phyloP scores from a whole-genome alignment of 257 asterid genomes.

The Echites panduratus region DNA sequence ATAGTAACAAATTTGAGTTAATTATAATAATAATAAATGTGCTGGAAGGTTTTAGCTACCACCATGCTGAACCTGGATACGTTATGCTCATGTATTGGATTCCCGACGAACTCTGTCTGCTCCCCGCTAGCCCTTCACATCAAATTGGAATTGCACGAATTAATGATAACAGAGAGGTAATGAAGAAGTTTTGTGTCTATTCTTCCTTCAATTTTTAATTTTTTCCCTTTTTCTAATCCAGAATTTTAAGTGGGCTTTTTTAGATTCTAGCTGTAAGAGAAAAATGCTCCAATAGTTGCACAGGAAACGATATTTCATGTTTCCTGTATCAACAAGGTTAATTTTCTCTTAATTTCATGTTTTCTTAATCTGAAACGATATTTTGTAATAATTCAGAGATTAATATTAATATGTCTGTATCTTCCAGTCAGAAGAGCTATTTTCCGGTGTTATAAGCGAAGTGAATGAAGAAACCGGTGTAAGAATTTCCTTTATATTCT shows the following conservation, averaged over 20 bases:
- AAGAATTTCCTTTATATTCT: background rate
- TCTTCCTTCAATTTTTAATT: too few species aligned
- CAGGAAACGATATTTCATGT: too few species aligned
- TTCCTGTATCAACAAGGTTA: constrained; percentile 37
- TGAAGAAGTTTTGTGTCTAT: too few species aligned
- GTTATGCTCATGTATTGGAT: constrained; percentile 38
- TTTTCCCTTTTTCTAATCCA: background rate
- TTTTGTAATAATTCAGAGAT: background rate
- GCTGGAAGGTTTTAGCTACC: constrained; percentile 34
- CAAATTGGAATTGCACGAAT: constrained; percentile 39
- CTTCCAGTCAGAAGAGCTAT: constrained; percentile 30
- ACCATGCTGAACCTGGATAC: constrained; percentile 35
- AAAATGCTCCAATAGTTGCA: constrained; percentile 32
- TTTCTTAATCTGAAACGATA: background rate
- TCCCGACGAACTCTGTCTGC: constrained; percentile 27
- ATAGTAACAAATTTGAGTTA: background rate
- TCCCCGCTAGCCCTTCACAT: constrained; percentile 34
- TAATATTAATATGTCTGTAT: background rate
- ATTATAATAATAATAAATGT: background rate
- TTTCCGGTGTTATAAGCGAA: constrained; percentile 39
- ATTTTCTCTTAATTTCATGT: background rate
- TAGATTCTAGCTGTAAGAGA: constrained; percentile 43
- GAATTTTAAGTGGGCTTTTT: background rate
- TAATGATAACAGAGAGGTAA: constrained; percentile 27
- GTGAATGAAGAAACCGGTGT: constrained; percentile 46